A percentile compares a stretch with the other conserved stretches of the same genome.
These are phyloP conservation scores for sorghum (Sorghum bicolor) DNA, from an alignment of 176 grass and related monocot genomes.

Conservation along the genomic window Sorghum_bicolor_NCBIv3 NC_012879.2:1531501-1532000, in stretches of 20 bases:
- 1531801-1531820: constrained; percentile 62
- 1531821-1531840: background rate
- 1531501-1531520: background rate
- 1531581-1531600: too few species aligned
- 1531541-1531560: background rate
- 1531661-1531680: background rate
- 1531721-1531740: background rate
- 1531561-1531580: background rate
- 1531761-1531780: constrained; percentile 96
- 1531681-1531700: background rate
- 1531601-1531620: background rate
- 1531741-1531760: constrained; percentile 88
- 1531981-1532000: constrained; percentile 47
- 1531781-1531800: constrained; percentile 88
- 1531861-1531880: constrained; percentile 34
- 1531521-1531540: too few species aligned
- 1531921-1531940: constrained; percentile 39
- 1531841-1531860: constrained; percentile 22
- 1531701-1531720: background rate
- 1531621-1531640: background rate
- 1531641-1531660: background rate
- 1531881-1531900: constrained; percentile 32
- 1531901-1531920: constrained; percentile 37
- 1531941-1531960: constrained; percentile 6
- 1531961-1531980: constrained; percentile 52